A percentile compares a stretch with the other conserved stretches of the same genome.
Evolutionary conservation across 2,329 filamentous ascomycete species (phyloP).

Genomic region (Clathrospora elynae): DNA sequence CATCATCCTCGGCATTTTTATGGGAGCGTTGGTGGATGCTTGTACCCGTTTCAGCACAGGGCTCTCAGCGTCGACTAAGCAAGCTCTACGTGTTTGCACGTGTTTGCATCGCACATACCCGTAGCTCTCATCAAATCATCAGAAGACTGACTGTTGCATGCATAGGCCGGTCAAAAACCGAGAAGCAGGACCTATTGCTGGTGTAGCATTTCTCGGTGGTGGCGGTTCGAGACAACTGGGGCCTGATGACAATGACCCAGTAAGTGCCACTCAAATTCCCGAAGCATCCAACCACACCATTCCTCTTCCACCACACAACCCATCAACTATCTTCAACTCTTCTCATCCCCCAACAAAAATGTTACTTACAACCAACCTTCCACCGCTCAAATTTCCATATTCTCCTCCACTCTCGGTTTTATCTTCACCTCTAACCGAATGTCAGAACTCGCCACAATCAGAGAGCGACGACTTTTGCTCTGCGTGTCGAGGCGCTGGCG

Average conservation of each 20-base stretch:
- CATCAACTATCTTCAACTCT: constrained; percentile 37
- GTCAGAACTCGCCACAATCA: constrained; percentile 47
- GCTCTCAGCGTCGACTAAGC: constrained; percentile 37
- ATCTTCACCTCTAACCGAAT: constrained; percentile 49
- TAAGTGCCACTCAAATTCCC: constrained; percentile 54
- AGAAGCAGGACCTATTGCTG: constrained; percentile 66
- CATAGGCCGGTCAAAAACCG: constrained; percentile 77
- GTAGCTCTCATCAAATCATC: constrained; percentile 29
- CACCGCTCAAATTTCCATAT: constrained; percentile 41
- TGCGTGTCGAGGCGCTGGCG: constrained; percentile 80
- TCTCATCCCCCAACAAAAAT: constrained; percentile 41
- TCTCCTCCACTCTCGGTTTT: constrained; percentile 44
- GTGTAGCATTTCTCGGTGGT: constrained; percentile 61
- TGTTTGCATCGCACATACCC: constrained; percentile 30
- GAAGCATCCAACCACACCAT: constrained; percentile 50
- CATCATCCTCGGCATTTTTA: constrained; percentile 17
- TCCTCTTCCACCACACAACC: constrained; percentile 45
- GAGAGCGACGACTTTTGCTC: constrained; percentile 90
- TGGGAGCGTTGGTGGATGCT: constrained; percentile 25
- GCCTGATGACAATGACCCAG: constrained; percentile 62
- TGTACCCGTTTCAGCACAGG: constrained; percentile 35
- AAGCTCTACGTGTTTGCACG: constrained; percentile 42
- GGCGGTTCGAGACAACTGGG: constrained; percentile 67
- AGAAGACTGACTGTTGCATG: constrained; percentile 40
- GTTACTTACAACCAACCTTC: constrained; percentile 37